phyloP scores from a whole-genome alignment of 1,284 basidiomycete species.

The Ceratobasidium sp. region DNA sequence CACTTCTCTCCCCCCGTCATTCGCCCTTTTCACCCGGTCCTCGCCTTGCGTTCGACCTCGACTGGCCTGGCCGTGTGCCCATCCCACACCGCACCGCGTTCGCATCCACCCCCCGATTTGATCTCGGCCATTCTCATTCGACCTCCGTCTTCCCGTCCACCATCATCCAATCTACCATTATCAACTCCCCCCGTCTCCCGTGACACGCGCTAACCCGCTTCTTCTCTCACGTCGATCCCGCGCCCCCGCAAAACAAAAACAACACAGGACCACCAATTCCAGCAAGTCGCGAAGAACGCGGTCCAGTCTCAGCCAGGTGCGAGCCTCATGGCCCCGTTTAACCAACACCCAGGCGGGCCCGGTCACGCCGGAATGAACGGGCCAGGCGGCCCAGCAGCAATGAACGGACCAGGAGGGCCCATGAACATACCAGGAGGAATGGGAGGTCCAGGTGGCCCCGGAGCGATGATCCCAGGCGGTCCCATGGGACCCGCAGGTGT shows the following conservation, averaged over 20 bases:
- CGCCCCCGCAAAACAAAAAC: background rate
- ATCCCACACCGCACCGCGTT: background rate
- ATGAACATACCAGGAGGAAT: background rate
- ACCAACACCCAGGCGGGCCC: conserved; percentile 2
- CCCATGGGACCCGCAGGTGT: conserved; percentile 5
- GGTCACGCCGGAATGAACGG: conserved; percentile 6
- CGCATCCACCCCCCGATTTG: background rate
- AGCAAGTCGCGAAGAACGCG: conserved; percentile 22
- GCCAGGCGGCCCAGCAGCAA: background rate
- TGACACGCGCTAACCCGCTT: background rate
- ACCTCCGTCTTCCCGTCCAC: background rate
- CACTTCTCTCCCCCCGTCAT: background rate
- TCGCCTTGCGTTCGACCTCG: conserved; percentile 14
- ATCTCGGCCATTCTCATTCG: conserved; percentile 1
- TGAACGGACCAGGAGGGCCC: background rate
- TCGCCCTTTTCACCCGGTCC: conserved; percentile 8
- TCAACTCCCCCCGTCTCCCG: background rate
- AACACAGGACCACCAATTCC: conserved; percentile 18
- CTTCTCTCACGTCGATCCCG: background rate
- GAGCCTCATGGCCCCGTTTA: conserved; percentile 28
- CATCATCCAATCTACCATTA: background rate
- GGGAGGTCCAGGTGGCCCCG: background rate
- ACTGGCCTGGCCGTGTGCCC: background rate
- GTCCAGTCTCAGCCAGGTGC: conserved; percentile 32
- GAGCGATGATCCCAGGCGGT: conserved; percentile 6